Conservation (phyloP, 305 asterid species). For the Fraxinus albicans region DNA sequence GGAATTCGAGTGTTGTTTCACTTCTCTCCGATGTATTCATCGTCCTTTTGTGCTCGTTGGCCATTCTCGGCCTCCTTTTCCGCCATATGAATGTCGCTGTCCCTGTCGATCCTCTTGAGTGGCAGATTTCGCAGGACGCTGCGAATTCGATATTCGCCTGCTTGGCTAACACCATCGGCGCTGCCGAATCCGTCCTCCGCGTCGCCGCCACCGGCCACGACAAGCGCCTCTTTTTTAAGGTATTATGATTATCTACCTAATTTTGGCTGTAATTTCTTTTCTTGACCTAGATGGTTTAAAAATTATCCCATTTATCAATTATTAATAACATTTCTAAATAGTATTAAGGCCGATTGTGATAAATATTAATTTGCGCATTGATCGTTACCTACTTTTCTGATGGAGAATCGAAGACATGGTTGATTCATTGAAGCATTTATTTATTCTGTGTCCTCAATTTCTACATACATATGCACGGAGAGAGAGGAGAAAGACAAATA, state of each 20-base stretch:
- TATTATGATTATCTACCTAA: constrained; percentile 7
- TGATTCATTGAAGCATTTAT: neutral
- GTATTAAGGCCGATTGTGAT: neutral
- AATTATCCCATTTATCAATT: neutral
- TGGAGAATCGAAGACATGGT: neutral
- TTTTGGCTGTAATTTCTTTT: neutral
- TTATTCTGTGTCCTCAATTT: neutral
- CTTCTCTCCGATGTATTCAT: constrained; percentile 85
- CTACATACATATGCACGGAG: neutral
- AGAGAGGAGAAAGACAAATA: neutral
- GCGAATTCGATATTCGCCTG: constrained; percentile 78
- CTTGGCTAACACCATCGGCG: constrained; percentile 92
- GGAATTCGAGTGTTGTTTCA: constrained; percentile 70
- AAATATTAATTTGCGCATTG: neutral
- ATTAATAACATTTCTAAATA: neutral
- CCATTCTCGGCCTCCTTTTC: constrained; percentile 94
- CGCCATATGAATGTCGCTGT: constrained; percentile 94
- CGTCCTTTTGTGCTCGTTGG: constrained; percentile 84
- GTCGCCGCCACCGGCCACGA: constrained; percentile 98
- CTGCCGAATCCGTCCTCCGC: constrained; percentile 95
- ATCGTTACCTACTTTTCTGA: neutral
- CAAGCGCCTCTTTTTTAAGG: constrained; percentile 91
- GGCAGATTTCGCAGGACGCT: constrained; percentile 96
- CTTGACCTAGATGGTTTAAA: neutral
- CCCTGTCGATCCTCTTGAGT: constrained; percentile 94